Conservation (phyloP, 768 basidiomycete species). For the Suillus alpinus region DNA sequence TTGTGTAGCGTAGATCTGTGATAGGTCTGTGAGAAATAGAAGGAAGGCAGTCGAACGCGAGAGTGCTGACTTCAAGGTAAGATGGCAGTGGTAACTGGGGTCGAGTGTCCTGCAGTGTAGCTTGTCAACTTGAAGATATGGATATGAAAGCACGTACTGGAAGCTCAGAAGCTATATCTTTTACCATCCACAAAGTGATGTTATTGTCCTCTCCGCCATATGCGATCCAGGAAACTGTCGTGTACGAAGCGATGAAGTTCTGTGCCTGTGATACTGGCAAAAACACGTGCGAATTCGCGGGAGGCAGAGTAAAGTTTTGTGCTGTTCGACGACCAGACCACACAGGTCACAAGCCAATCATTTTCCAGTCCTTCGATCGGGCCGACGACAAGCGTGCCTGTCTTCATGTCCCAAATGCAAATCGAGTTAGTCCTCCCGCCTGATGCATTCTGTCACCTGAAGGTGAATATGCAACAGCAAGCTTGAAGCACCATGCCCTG, state of each 20-base stretch:
- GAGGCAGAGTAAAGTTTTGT: neutral
- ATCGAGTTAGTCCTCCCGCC: neutral
- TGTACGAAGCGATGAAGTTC: neutral
- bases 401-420: neutral
- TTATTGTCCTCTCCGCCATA: neutral
- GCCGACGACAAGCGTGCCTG: neutral
- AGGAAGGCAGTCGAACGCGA: no score
- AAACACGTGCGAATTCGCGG: neutral
- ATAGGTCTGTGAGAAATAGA: neutral
- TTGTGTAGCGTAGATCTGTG: neutral
- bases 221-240: no score
- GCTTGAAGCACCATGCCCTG: neutral
- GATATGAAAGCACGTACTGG: neutral
- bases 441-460: neutral
- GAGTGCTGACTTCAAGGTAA: no score
- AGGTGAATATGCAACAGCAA: neutral
- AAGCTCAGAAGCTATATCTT: neutral
- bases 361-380: neutral
- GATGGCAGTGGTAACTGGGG: no score
- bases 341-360: neutral
- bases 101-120: neutral
- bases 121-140: neutral
- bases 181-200: neutral
- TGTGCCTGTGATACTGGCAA: neutral
- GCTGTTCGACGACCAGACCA: neutral